Evolutionary conservation across 2,329 filamentous ascomycete genomes (phyloP).

Genomic region (Sordariomycetes sp.): DNA sequence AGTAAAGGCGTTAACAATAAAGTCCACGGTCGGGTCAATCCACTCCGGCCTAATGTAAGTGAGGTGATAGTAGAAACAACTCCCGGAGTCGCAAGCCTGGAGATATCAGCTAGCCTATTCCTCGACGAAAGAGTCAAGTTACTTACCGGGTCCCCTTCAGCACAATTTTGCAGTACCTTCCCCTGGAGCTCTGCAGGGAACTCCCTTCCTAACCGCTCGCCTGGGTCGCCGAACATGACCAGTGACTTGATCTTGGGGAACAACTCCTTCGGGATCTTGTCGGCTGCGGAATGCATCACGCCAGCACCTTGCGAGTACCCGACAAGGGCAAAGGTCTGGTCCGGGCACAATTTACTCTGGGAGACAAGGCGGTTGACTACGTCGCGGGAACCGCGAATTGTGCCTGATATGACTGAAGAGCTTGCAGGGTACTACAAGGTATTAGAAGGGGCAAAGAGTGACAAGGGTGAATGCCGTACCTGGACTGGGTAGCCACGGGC

Average conservation of each 20-base stretch:
- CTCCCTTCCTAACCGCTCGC: background rate
- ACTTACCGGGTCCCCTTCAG: conserved; percentile 6
- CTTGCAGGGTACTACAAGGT: background rate
- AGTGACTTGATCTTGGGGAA: conserved; percentile 5
- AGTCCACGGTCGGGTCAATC: background rate
- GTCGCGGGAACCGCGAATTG: background rate
- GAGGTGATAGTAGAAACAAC: background rate
- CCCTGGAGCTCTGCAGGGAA: conserved; percentile 5
- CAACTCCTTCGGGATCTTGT: conserved; percentile 1
- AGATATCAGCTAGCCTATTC: too few relatives aligned
- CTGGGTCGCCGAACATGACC: conserved; percentile 7
- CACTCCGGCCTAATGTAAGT: background rate
- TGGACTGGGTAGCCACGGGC: conserved; percentile 8
- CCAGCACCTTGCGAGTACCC: conserved; percentile 8
- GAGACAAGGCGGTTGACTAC: conserved; percentile 5
- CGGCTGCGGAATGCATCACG: conserved; percentile 6
- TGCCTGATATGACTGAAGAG: background rate
- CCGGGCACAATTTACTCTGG: conserved; percentile 5
- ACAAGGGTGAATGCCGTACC: background rate
- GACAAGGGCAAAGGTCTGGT: conserved; percentile 8
- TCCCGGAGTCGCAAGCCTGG: background rate
- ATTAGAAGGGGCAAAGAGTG: background rate
- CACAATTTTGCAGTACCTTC: conserved; percentile 6
- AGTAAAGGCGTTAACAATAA: background rate
- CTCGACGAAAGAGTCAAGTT: too few relatives aligned